Evolutionary conservation across 2,329 filamentous ascomycete species (phyloP), one percentile per base, ranked within the genome.

Genomic region (Ophiostoma populinum): DNA sequence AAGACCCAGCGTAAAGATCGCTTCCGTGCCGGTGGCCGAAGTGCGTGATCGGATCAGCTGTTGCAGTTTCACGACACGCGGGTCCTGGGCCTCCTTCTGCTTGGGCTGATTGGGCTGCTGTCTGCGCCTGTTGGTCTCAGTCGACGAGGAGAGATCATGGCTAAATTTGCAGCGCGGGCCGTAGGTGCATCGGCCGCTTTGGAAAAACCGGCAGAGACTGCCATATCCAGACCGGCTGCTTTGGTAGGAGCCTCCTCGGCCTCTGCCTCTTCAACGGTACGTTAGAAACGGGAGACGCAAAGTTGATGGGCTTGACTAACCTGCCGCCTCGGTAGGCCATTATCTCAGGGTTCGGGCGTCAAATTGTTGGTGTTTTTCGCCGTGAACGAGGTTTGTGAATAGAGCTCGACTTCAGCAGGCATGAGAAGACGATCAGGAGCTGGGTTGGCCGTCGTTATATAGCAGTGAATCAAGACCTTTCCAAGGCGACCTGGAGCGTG

Each of bases 1-100:
- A 4, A 40, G n/a, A 5, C 38, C 38, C 2, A 40, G 35, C 7
- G 22, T 8, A 17, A 40, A 40, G 15, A 26, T 17, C 21, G 31
- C 24, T 5, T 33, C 11, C 1, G 17, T 27, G 6, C 12, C 7
- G 15, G 11, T 18, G 16, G 22, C 13, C 4, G 7, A 13, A 7
- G 6, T 10, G 10, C 19, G 5, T 7, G 4, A 18, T 18, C 19
- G 12, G 8, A 40, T 9, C 4, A 34, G 31, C 3, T 12, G n/a
- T 15, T 37, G 36, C 18, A 33, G 37, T 7, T 19, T 22, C 2
- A 13, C 3, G 4, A 34, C 22, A 3, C 35, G 29, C 2, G 13
- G 7, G 10, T 34, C 38, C 5, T 18, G 10, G 11, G 20, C 6
- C 6, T 25, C 32, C 2, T 27, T 9, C 16, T 4, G 18, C 5